Base-by-base conservation (phyloP, 371 early-diverging fungal genomes). In the Apophysomyces trapeziformis region DNA sequence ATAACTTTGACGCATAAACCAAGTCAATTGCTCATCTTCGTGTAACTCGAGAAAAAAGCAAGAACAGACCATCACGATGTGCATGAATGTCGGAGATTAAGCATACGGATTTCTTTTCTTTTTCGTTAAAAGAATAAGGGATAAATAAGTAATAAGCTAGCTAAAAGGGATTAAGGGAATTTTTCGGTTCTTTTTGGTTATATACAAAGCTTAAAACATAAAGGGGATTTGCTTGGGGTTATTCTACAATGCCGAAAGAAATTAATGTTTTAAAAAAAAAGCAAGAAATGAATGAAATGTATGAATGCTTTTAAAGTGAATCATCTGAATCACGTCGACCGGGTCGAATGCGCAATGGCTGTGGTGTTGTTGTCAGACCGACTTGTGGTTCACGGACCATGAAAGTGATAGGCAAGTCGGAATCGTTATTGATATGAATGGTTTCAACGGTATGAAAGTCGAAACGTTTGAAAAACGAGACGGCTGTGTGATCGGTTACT, bases 401-500 rank as follows among this genome's bases (percentile, higher is more conserved):
- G 14, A 76, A 68, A 26, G 61, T 65, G 16, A 73, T 38, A 0
- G 66, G 59, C 11, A 67, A 38, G 5, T 76, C 76, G 12, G 57
- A 43, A 36, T 64, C 58, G 61, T 69, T 66, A 26, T 46, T 57
- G 18, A 70, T 37, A 7, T 64, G 36, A 21, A 68, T 57, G 8
- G 66, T 61, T 5, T 69, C 77, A n/a, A 71, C 66, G 18, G 68
- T 46, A 2, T 61, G 66, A 54, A 82, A 82, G 3, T 77, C 79
- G 58, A 70, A 68, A 11, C 65, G 59, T 57, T 83, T 76, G 70
- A 89, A 87, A 54, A 89, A 71, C 26, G 73, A 81, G 18, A 96
- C 90, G 3, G 94, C 92, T 63, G 94, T 93, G 87, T 92, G 88
- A 69, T 96, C 95, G 65, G 93, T 96, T 66, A 96, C 79, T 37